A percentile compares a stretch with the other conserved stretches of the same genome.
phyloP scores from a whole-genome alignment of 1,284 basidiomycete species.

The Xerocomus cyaneibrunnescens region DNA sequence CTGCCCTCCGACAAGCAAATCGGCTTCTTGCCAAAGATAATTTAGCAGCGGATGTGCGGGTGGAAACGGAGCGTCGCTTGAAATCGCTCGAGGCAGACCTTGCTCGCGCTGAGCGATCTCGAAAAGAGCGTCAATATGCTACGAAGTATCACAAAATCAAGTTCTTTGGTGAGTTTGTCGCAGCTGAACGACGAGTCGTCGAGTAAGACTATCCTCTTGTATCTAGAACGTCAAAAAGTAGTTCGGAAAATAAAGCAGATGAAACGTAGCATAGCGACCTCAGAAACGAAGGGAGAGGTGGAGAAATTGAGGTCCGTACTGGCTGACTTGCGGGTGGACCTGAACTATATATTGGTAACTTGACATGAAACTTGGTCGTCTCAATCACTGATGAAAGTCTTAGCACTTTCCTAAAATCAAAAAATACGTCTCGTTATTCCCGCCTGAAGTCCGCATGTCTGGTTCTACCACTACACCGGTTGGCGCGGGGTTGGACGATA shows the following conservation, averaged over 20 bases:
- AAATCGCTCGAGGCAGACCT: slow-evolving; percentile 77
- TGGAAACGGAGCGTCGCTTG: slow-evolving; percentile 74
- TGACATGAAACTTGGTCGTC: not conserved
- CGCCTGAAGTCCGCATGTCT: slow-evolving; percentile 56
- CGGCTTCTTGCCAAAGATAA: slow-evolving; percentile 80
- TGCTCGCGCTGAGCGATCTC: slow-evolving; percentile 52
- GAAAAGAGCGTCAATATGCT: slow-evolving; percentile 72
- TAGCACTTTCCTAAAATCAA: slow-evolving; percentile 79
- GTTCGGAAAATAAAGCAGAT: slow-evolving; percentile 66
- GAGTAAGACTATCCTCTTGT: not conserved
- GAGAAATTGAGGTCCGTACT: slow-evolving; percentile 51
- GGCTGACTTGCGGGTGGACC: slow-evolving; percentile 65
- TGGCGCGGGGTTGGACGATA: slow-evolving; percentile 17
- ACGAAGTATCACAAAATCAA: slow-evolving; percentile 82
- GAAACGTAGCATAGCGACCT: slow-evolving; percentile 49
- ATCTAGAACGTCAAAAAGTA: slow-evolving; percentile 78
- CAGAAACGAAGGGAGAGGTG: slow-evolving; percentile 40
- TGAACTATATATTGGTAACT: slow-evolving; percentile 81
- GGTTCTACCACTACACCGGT: slow-evolving; percentile 22
- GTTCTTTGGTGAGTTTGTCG: slow-evolving; percentile 71
- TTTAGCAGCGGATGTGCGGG: slow-evolving; percentile 73
- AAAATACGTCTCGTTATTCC: slow-evolving; percentile 87
- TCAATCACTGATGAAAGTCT: slow-evolving; percentile 4
- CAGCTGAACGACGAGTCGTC: not conserved
- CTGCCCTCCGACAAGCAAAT: slow-evolving; percentile 73